Percentiles rank a stretch among this genome's conserved stretches.
These are phyloP conservation scores for Suillus lakei DNA, from an alignment of 768 basidiomycete genomes.

Conservation along the genomic window DNA sequence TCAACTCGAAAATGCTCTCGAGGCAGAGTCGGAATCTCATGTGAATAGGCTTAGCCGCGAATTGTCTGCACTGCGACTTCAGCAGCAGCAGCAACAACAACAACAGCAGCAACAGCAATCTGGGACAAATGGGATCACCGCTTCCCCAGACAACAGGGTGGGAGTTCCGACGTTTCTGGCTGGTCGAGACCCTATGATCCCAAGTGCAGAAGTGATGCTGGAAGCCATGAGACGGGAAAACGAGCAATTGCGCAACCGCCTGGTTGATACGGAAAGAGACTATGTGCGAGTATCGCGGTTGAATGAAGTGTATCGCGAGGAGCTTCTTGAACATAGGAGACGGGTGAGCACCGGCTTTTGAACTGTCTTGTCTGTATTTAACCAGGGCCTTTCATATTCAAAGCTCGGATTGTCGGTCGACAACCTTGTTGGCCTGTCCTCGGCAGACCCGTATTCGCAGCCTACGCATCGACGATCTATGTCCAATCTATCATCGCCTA, in stretches of 20 bases:
- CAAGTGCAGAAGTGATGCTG: slow-evolving; percentile 62
- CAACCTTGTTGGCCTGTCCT: slow-evolving; percentile 73
- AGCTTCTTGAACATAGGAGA: slow-evolving; percentile 76
- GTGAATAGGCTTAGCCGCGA: slow-evolving; percentile 79
- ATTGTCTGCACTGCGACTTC: slow-evolving; percentile 63
- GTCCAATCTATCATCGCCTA: slow-evolving; percentile 40
- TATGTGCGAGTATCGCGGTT: slow-evolving; percentile 73
- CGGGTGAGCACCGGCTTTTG: slow-evolving; percentile 53
- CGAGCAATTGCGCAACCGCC: slow-evolving; percentile 65
- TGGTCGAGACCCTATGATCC: slow-evolving; percentile 37
- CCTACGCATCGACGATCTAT: slow-evolving; percentile 64
- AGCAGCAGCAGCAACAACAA: slow-evolving; percentile 55
- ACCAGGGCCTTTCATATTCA: slow-evolving; percentile 2
- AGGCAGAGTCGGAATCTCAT: slow-evolving; percentile 86
- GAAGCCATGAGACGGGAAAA: slow-evolving; percentile 82
- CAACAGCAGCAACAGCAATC: slow-evolving; percentile 27
- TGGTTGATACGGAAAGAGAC: slow-evolving; percentile 79
- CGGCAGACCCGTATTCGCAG: slow-evolving; percentile 71
- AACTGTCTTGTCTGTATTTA: slow-evolving; percentile 12
- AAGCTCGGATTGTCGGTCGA: slow-evolving; percentile 83
- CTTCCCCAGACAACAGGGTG: slow-evolving; percentile 31
- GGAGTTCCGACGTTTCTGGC: slow-evolving; percentile 14
- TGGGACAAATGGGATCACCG: slow-evolving; percentile 23
- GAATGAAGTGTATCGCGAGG: slow-evolving; percentile 86
- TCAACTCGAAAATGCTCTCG: slow-evolving; percentile 76